Base-by-base conservation (phyloP, 805 yeast species). In the Myxozyma mucilagina region DNA sequence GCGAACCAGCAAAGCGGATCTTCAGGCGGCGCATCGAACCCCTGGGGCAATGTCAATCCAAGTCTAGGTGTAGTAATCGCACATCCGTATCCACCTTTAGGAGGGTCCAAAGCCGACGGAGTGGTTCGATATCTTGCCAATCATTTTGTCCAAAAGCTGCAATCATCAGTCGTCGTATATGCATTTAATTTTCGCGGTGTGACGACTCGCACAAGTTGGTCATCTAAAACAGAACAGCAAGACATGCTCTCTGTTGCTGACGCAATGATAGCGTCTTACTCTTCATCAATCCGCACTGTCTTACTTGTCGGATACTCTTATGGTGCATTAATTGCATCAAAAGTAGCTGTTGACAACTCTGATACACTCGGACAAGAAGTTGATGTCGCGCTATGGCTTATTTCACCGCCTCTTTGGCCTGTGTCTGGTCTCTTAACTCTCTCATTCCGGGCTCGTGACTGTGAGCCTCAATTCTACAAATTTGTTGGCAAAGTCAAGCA, bases 341-440 rank as follows among this genome's bases (percentile, higher is more conserved):
- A 52, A 29, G 49, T 61, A 3, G 59, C 57, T 8, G 48, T 43
- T 24, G 59, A 56, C 6, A 31, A 43, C 41, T 34, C 36, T 13
- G 51, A 53, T 16, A 8, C 44, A 16, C 38, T 45, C 6, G 44
- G 51, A 14, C 51, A 41, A 4, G 54, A 53, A 39, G 57, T 59
- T 16, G 34, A 48, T 11, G 42, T 61, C 24, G 44, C 57, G 24
- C 52, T 57, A 16, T 44, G 55, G 54, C 47, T 63, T 4, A 31
- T 63, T 6, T 63, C 66, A 13, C 65, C 66, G 24, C 62, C 65
- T 4, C 36, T 63, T 34, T 63, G 64, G 64, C 66, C 66, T 4
- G 42, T 47, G n/a, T 34, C 53, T 31, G 51, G 49, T 4, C 31
- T 41, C 16, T 47, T 63, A 18, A 59, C 66, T 8, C 18, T 62